Evolutionary conservation across 495 filamentous ascomycete genomes (phyloP).

Genomic region (Cenococcum geophilum): DNA sequence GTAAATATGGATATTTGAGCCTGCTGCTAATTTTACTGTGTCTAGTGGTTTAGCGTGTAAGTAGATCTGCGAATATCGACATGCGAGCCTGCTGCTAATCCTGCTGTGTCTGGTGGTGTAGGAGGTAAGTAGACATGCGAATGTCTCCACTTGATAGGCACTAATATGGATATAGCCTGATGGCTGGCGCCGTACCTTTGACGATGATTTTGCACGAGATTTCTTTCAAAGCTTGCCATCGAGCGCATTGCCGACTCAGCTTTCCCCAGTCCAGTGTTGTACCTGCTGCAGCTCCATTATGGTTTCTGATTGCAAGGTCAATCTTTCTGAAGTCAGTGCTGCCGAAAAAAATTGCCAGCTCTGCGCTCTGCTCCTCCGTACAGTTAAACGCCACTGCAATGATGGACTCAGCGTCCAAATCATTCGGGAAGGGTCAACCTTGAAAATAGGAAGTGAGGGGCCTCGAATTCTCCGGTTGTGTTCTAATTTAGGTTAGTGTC

Average conservation of each 20-base stretch:
- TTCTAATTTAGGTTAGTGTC: constrained; percentile 15
- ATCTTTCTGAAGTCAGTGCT: constrained; percentile 7
- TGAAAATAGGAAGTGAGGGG: constrained; percentile 8
- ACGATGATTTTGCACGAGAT: constrained; percentile 8
- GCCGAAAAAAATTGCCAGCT: constrained; percentile 10
- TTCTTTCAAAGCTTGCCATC: constrained; percentile 4
- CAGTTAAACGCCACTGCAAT: constrained; percentile 11
- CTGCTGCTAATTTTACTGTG: not conserved
- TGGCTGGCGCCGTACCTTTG: constrained; percentile 6
- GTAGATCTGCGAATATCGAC: too few species aligned
- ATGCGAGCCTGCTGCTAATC: too few species aligned
- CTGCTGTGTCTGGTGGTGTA: too few species aligned
- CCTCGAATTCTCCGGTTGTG: constrained; percentile 6
- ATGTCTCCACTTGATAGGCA: too few species aligned
- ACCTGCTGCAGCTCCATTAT: constrained; percentile 5
- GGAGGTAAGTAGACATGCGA: too few species aligned
- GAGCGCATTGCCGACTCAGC: constrained; percentile 5
- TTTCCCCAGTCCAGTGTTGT: constrained; percentile 7
- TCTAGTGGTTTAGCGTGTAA: too few species aligned
- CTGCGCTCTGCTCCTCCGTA: constrained; percentile 11
- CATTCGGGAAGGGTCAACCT: constrained; percentile 3
- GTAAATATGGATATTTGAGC: not conserved
- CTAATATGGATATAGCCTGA: too few species aligned
- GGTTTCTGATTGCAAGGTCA: constrained; percentile 9
- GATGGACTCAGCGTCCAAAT: not conserved